Evolutionary conservation across 306 rosid species (phyloP).

Genomic region (Pueraria montana): DNA sequence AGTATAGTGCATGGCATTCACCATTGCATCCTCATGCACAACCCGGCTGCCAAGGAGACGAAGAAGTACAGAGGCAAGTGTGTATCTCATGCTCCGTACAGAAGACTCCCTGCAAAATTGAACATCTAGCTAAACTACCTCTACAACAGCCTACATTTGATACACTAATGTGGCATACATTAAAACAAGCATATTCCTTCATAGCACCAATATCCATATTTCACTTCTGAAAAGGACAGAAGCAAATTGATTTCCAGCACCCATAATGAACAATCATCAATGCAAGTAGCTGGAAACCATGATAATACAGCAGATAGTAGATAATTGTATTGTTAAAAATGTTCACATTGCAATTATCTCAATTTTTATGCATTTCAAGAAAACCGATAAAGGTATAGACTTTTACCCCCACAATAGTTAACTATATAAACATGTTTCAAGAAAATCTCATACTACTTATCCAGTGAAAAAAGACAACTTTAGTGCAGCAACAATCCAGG

Average conservation of each 20-base stretch:
- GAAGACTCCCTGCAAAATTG: conserved; percentile 81
- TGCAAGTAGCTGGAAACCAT: conserved; percentile 4
- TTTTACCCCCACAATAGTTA: neutral
- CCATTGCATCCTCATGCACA: conserved; percentile 78
- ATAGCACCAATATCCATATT: conserved; percentile 11
- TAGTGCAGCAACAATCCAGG: conserved; percentile 9
- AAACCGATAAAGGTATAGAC: neutral
- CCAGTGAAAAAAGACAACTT: neutral
- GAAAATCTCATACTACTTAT: conserved; percentile 8
- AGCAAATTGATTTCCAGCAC: conserved; percentile 1
- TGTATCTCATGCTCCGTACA: conserved; percentile 72
- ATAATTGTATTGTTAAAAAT: neutral
- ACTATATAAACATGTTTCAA: conserved; percentile 26
- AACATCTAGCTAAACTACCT: conserved; percentile 34
- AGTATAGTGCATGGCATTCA: conserved; percentile 52
- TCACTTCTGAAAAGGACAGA: neutral
- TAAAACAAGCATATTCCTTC: conserved; percentile 2
- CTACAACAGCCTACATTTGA: neutral
- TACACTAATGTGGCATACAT: neutral
- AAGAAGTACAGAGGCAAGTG: conserved; percentile 81
- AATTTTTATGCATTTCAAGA: neutral
- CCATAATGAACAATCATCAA: conserved; percentile 36
- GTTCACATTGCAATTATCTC: conserved; percentile 20
- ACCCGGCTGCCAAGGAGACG: conserved; percentile 83
- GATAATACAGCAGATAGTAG: conserved; percentile 4